These are phyloP conservation scores for Rhodotorula paludigena DNA, from an alignment of 768 basidiomycete species.

Conservation along the genomic window DNA sequence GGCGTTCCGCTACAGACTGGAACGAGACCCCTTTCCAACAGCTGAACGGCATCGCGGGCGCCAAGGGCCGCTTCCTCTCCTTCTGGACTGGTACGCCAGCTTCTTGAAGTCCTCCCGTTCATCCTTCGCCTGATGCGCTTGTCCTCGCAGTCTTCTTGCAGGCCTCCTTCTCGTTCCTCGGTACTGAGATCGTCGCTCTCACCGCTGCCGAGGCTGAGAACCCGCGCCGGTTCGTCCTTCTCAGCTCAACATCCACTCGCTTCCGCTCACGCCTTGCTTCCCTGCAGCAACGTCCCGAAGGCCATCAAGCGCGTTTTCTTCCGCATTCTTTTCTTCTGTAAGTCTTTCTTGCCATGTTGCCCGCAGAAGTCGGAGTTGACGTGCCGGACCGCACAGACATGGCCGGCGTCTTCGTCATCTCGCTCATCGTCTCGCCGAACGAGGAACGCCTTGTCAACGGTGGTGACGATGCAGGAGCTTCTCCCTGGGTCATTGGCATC, in stretches of 20 bases:
- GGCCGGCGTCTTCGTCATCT: conserved; percentile 53
- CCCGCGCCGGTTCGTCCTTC: conserved; percentile 44
- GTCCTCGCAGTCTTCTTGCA: conserved; percentile 54
- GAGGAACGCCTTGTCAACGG: conserved; percentile 52
- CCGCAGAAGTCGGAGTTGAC: neutral
- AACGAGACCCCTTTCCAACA: conserved; percentile 29
- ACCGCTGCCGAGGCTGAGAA: conserved; percentile 52
- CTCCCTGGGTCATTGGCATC: conserved; percentile 59
- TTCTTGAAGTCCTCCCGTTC: neutral
- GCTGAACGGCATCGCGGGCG: conserved; percentile 53
- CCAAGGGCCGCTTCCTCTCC: conserved; percentile 59
- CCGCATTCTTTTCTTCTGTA: conserved; percentile 74
- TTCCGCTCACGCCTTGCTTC: neutral
- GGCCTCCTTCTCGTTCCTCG: conserved; percentile 56
- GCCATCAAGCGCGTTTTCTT: conserved; percentile 67
- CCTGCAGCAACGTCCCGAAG: conserved; percentile 56
- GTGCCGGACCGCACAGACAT: neutral
- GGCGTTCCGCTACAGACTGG: neutral
- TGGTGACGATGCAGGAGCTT: conserved; percentile 6
- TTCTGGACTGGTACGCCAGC: conserved; percentile 53
- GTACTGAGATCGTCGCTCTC: conserved; percentile 53
- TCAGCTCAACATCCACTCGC: no score
- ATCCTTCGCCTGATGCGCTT: no score
- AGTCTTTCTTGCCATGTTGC: conserved; percentile 9
- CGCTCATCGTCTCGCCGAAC: conserved; percentile 73